Percentiles rank a stretch among this genome's conserved stretches.
phyloP scores from a whole-genome alignment of 2,329 filamentous ascomycete species.

The Xylariaceae sp. region DNA sequence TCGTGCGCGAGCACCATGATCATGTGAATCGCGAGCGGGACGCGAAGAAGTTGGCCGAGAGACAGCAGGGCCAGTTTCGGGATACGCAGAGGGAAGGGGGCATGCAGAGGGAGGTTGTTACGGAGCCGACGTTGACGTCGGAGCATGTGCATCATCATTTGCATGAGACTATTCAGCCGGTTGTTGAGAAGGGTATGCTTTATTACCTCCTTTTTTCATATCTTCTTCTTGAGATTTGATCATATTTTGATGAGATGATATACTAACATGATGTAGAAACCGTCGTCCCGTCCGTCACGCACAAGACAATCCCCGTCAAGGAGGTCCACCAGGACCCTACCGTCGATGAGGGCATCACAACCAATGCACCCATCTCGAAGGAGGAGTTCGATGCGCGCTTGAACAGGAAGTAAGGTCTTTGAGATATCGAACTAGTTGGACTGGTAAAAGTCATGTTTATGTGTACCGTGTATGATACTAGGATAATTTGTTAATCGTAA shows the following conservation, averaged over 20 bases:
- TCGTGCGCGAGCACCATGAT: neutral
- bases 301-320: conserved; percentile 18
- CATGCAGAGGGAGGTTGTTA: neutral
- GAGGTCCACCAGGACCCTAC: conserved; percentile 13
- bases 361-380: conserved; percentile 9
- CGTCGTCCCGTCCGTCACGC: conserved; percentile 16
- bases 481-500: neutral
- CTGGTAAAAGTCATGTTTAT: no score
- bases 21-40: conserved; percentile 3
- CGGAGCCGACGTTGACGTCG: conserved; percentile 11
- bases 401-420: neutral
- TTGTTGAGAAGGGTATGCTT: conserved; percentile 16
- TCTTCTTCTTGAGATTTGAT: no score
- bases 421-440: no score
- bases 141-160: conserved; percentile 17
- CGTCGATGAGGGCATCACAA: conserved; percentile 11
- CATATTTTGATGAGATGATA: no score
- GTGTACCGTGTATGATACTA: no score
- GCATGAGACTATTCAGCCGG: conserved; percentile 19
- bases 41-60: neutral
- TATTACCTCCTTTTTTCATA: no score
- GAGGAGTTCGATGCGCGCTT: conserved; percentile 15
- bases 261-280: conserved; percentile 8
- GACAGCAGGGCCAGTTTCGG: conserved; percentile 7
- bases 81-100: conserved; percentile 1